Evolutionary conservation across 306 rosid genomes (phyloP).

Genomic region (Quercus bicolor): DNA sequence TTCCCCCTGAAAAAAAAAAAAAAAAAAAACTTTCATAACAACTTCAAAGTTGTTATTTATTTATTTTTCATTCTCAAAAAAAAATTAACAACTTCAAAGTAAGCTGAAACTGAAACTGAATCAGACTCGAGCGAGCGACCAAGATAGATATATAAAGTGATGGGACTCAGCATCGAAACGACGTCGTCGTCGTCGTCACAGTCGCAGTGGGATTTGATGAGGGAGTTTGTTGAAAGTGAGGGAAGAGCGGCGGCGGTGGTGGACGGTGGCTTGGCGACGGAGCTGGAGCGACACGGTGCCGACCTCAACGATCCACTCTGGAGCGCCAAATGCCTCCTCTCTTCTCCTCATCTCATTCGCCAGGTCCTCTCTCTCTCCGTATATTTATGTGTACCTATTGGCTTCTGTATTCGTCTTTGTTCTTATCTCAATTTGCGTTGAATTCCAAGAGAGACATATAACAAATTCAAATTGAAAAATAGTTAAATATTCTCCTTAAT

Average conservation of each 20-base stretch:
- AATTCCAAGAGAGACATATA: no score
- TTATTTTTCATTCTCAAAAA: no score
- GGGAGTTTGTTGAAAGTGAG: conserved; percentile 29
- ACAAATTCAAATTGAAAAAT: no score
- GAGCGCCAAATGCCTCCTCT: conserved; percentile 57
- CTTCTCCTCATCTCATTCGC: conserved; percentile 48
- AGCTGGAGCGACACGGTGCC: conserved; percentile 53
- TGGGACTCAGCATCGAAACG: conserved; percentile 6
- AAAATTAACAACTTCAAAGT: no score
- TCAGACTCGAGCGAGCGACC: not conserved
- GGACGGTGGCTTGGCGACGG: conserved; percentile 57
- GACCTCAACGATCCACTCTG: conserved; percentile 58
- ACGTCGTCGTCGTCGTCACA: conserved; percentile 1
- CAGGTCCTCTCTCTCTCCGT: conserved; percentile 28
- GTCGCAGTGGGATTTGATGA: not conserved
- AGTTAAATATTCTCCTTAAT: no score
- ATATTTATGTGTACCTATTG: not conserved
- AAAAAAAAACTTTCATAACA: no score
- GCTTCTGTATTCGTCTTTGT: not conserved
- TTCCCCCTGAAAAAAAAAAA: no score
- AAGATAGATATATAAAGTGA: not conserved
- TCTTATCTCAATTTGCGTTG: no score
- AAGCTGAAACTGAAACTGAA: no score
- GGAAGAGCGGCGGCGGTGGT: conserved; percentile 50
- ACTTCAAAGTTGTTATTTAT: no score